Evolutionary conservation across 169 alveolate species (phyloP).

Genomic region (Ichthyophthirius multifiliis): DNA sequence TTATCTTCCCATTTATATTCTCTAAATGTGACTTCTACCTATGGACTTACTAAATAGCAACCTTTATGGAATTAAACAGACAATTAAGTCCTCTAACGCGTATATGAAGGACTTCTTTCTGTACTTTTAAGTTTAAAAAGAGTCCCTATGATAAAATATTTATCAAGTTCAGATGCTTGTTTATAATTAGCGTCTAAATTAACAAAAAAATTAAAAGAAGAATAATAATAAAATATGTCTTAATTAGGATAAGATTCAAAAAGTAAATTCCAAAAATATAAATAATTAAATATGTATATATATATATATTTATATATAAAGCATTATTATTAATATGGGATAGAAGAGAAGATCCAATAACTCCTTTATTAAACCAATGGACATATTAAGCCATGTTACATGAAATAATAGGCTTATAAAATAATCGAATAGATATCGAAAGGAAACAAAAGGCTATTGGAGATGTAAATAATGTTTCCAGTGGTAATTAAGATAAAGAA

Average conservation of each 20-base stretch:
- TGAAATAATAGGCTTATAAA: slow-evolving; percentile 89
- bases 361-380: slow-evolving; percentile 96
- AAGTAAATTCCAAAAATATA: slow-evolving; percentile 27
- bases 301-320: slow-evolving; percentile 30
- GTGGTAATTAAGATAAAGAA: slow-evolving; percentile 60
- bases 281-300: slow-evolving; percentile 22
- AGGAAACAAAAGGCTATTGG: slow-evolving; percentile 42
- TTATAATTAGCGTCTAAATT: slow-evolving; percentile 69
- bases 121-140: slow-evolving; percentile 63
- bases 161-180: slow-evolving; percentile 62
- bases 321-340: slow-evolving; percentile 86
- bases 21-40: slow-evolving; percentile 81
- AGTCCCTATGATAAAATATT: slow-evolving; percentile 78
- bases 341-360: slow-evolving; percentile 96
- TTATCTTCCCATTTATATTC: slow-evolving; percentile 85
- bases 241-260: slow-evolving; percentile 44
- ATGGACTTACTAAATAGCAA: slow-evolving; percentile 69
- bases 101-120: slow-evolving; percentile 78
- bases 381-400: slow-evolving; percentile 97
- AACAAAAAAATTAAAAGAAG: slow-evolving; percentile 60
- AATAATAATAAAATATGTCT: slow-evolving; percentile 67
- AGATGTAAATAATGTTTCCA: neutral
- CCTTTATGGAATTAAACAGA: slow-evolving; percentile 58
- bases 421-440: slow-evolving; percentile 85
- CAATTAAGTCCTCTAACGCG: slow-evolving; percentile 43